Conservation (phyloP, 441 rosid genomes). For the Melastoma candidum region DNA sequence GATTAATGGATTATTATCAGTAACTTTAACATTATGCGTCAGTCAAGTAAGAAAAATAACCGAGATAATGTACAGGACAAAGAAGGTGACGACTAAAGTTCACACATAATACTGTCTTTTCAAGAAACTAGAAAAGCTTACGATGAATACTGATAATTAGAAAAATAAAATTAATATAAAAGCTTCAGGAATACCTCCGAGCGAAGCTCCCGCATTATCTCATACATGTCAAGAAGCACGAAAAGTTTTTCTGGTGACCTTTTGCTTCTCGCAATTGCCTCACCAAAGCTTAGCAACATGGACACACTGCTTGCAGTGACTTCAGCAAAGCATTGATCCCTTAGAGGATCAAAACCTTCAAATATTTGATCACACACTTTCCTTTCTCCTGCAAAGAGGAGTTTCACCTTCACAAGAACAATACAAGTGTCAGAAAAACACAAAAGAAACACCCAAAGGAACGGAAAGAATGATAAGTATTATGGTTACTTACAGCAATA, state of each 20-base stretch:
- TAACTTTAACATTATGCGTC: too few species aligned
- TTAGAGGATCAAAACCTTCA: constrained; percentile 71
- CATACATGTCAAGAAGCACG: constrained; percentile 98
- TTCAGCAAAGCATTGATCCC: constrained; percentile 91
- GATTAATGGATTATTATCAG: not conserved
- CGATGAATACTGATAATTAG: too few species aligned
- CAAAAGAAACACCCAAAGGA: constrained; percentile 1
- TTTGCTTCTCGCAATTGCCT: constrained; percentile 96
- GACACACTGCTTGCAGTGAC: constrained; percentile 71
- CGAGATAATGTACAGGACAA: too few species aligned
- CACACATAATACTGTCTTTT: too few species aligned
- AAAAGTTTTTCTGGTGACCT: constrained; percentile 95
- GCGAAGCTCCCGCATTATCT: constrained; percentile 94
- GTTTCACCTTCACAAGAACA: constrained; percentile 55
- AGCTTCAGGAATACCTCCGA: constrained; percentile 51
- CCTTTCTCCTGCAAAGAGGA: constrained; percentile 87
- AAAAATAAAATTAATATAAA: not conserved
- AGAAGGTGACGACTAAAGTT: too few species aligned
- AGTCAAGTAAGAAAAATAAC: too few species aligned
- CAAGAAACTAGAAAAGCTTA: too few species aligned
- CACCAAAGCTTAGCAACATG: constrained; percentile 96
- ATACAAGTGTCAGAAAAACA: constrained; percentile 16
- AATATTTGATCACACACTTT: constrained; percentile 90
- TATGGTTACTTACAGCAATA: constrained; percentile 64
- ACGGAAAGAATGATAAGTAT: constrained; percentile 1